Conservation (phyloP, 495 filamentous ascomycete genomes). For the Lophium mytilinum region DNA sequence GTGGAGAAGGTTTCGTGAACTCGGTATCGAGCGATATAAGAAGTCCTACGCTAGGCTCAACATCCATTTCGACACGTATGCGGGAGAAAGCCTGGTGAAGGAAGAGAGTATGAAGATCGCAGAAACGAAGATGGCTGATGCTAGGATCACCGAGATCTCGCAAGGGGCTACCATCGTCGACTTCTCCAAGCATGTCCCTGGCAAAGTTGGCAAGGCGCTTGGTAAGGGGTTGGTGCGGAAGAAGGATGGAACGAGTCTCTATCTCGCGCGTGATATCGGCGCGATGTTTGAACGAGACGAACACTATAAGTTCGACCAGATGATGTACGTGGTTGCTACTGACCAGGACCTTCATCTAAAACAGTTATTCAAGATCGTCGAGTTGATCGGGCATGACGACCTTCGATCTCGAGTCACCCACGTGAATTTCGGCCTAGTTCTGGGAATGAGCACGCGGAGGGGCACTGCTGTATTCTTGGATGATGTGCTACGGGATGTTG, state of each 20-base stretch:
- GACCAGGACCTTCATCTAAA: conserved; percentile 62
- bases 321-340: conserved; percentile 64
- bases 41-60: conserved; percentile 43
- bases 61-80: conserved; percentile 90
- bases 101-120: conserved; percentile 70
- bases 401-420: conserved; percentile 53
- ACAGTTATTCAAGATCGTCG: conserved; percentile 60
- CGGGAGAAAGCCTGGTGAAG: conserved; percentile 85
- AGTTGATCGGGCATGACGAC: conserved; percentile 56
- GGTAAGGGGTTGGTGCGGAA: conserved; percentile 58
- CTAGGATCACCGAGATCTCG: conserved; percentile 68
- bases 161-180: conserved; percentile 86
- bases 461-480: conserved; percentile 56
- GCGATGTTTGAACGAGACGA: conserved; percentile 54
- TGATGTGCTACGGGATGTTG: conserved; percentile 35
- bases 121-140: conserved; percentile 58
- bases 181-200: conserved; percentile 55
- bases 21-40: conserved; percentile 39
- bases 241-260: conserved; percentile 57
- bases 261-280: conserved; percentile 63
- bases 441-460: conserved; percentile 57
- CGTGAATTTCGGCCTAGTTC: conserved; percentile 62
- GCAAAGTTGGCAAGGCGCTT: conserved; percentile 46
- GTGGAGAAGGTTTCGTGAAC: conserved; percentile 83
- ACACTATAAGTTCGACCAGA: conserved; percentile 58